These are phyloP conservation scores for Aschersonia sp. DNA, from an alignment of 2,329 filamentous ascomycete genomes.

Conservation along the genomic window DNA sequence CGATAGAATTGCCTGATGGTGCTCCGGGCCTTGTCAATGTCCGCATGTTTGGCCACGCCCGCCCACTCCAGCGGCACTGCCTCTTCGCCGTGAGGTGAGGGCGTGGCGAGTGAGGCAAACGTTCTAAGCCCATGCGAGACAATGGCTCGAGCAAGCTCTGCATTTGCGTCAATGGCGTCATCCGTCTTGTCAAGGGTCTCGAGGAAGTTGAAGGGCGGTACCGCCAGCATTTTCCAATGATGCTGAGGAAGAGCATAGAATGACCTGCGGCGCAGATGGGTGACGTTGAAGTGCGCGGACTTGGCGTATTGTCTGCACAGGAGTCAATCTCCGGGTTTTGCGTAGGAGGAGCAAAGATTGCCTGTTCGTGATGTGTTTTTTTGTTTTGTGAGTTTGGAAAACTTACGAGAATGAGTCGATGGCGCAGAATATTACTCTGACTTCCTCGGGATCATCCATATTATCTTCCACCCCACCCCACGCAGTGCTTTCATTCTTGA, in stretches of 20 bases:
- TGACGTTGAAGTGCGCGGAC: constrained; percentile 76
- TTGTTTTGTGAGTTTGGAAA: neutral
- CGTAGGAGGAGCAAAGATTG: no score
- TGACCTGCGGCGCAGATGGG: constrained; percentile 75
- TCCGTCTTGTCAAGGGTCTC: constrained; percentile 68
- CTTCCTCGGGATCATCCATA: constrained; percentile 64
- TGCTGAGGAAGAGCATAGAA: constrained; percentile 80
- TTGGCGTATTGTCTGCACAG: constrained; percentile 62
- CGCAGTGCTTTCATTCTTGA: constrained; percentile 5
- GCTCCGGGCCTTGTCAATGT: constrained; percentile 83
- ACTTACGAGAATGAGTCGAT: constrained; percentile 82
- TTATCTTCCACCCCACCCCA: constrained; percentile 52
- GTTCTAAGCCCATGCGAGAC: constrained; percentile 52
- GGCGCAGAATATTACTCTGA: constrained; percentile 62
- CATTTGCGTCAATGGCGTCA: constrained; percentile 77
- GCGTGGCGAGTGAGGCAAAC: constrained; percentile 38
- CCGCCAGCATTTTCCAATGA: constrained; percentile 73
- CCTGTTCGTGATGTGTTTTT: neutral
- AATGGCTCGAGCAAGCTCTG: constrained; percentile 67
- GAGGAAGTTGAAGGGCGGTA: constrained; percentile 69
- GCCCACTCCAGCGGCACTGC: constrained; percentile 49
- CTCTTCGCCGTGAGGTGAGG: constrained; percentile 23
- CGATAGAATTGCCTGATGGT: constrained; percentile 89
- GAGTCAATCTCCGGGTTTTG: neutral
- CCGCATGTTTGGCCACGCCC: constrained; percentile 52